Evolutionary conservation across 1,284 basidiomycete species (phyloP).

Genomic region (Leccinum subrobustum): DNA sequence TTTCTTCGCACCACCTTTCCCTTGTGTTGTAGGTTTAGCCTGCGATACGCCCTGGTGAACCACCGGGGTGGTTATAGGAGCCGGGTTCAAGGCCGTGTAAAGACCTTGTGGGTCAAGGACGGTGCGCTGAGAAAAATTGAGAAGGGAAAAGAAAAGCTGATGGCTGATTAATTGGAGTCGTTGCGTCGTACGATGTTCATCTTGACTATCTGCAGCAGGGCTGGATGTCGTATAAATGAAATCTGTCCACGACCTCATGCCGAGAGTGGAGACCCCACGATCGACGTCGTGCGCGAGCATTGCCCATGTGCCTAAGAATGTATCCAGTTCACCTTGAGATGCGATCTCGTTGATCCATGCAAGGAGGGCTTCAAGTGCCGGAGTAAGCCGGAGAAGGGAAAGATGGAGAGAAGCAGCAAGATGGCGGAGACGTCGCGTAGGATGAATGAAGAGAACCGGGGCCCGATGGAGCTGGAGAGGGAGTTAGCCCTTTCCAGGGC

Average conservation of each 20-base stretch:
- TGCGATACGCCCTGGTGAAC: not conserved
- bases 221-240: conserved; percentile 34
- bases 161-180: conserved; percentile 8
- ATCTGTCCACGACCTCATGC: conserved; percentile 55
- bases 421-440: conserved; percentile 75
- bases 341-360: conserved; percentile 59
- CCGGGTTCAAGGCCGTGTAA: conserved; percentile 70
- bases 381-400: conserved; percentile 56
- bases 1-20: conserved; percentile 18
- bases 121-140: conserved; percentile 52
- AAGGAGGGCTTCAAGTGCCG: conserved; percentile 53
- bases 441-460: conserved; percentile 78
- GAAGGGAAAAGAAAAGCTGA: conserved; percentile 37
- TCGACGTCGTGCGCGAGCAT: conserved; percentile 76
- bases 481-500: conserved; percentile 3
- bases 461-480: conserved; percentile 76
- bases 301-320: conserved; percentile 80
- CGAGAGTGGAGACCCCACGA: conserved; percentile 52
- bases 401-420: conserved; percentile 71
- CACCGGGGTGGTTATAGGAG: conserved; percentile 35
- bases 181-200: conserved; percentile 9
- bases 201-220: conserved; percentile 16
- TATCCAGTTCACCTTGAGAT: conserved; percentile 57
- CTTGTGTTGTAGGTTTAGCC: conserved; percentile 6
- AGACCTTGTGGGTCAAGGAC: conserved; percentile 67